phyloP scores from a whole-genome alignment of 306 rosid species.

The Prunus mongolica region DNA sequence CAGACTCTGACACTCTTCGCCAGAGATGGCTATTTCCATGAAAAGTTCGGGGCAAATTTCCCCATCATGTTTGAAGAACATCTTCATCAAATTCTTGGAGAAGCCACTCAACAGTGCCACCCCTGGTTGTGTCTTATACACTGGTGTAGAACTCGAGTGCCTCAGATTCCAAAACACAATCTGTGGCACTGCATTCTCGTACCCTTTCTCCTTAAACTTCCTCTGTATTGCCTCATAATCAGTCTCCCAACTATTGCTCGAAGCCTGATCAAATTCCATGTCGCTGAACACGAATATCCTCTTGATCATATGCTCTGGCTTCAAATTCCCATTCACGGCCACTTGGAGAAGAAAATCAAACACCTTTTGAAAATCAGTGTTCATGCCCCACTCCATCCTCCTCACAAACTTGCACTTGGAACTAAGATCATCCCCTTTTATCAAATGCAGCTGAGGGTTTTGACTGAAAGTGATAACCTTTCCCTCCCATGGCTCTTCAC shows the following conservation, averaged over 20 bases:
- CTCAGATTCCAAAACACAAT: conserved; percentile 72
- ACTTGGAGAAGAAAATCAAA: conserved; percentile 36
- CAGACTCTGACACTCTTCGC: conserved; percentile 38
- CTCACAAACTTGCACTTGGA: too few relatives aligned
- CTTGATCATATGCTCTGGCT: conserved; percentile 21
- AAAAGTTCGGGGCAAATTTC: conserved; percentile 19
- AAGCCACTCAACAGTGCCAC: conserved; percentile 68
- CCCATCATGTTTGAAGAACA: conserved; percentile 47
- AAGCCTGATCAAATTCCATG: conserved; percentile 44
- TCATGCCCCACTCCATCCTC: too few relatives aligned
- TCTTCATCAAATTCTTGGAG: conserved; percentile 58
- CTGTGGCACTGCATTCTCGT: conserved; percentile 4
- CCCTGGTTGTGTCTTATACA: conserved; percentile 36
- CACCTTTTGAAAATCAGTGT: conserved; percentile 39
- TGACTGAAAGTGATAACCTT: conserved; percentile 31
- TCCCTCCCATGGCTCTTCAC: conserved; percentile 35
- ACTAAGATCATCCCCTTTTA: too few relatives aligned
- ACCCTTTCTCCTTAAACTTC: conserved; percentile 23
- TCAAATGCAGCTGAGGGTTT: conserved; percentile 26
- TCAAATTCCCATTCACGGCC: conserved; percentile 27
- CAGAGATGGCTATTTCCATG: conserved; percentile 52
- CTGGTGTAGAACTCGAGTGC: conserved; percentile 53
- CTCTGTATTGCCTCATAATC: conserved; percentile 53
- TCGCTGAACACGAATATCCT: neutral
- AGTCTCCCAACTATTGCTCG: conserved; percentile 44